These are phyloP conservation scores for Coemansia sp. DNA, from an alignment of 192 early-diverging fungal species.

Conservation along the genomic window DNA sequence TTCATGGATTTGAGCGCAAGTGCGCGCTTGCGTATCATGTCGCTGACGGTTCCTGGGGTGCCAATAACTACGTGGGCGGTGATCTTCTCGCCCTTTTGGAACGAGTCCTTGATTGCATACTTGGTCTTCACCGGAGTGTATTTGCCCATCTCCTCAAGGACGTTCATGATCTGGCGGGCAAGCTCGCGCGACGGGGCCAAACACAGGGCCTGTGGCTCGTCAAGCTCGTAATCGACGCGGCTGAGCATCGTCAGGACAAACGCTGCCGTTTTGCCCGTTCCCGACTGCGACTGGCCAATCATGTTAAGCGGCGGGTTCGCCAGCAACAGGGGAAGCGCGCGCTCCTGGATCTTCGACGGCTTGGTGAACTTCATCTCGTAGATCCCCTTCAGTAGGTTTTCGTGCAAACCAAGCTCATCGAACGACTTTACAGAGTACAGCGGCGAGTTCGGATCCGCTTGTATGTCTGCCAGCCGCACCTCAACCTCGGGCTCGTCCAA, in stretches of 20 bases:
- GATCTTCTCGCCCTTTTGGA: conserved; percentile 60
- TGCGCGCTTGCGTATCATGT: conserved; percentile 66
- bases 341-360: conserved; percentile 96
- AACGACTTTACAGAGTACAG: conserved; percentile 81
- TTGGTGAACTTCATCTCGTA: conserved; percentile 92
- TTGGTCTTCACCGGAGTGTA: conserved; percentile 74
- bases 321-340: conserved; percentile 86
- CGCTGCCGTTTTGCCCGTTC: conserved; percentile 97
- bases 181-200: conserved; percentile 92
- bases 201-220: conserved; percentile 81
- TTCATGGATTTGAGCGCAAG: conserved; percentile 64
- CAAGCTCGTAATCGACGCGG: conserved; percentile 70
- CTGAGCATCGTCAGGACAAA: conserved; percentile 92
- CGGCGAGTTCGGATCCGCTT: conserved; percentile 72
- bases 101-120: conserved; percentile 78
- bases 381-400: conserved; percentile 85
- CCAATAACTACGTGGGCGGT: conserved; percentile 86
- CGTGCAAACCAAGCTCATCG: conserved; percentile 72
- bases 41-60: conserved; percentile 89
- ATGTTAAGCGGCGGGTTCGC: conserved; percentile 88
- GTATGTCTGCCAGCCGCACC: conserved; percentile 62
- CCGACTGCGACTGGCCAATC: conserved; percentile 98
- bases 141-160: conserved; percentile 88
- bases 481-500: conserved; percentile 57
- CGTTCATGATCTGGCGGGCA: conserved; percentile 92